phyloP scores from a whole-genome alignment of 345 rosid genomes.

The Camelina laxa region DNA sequence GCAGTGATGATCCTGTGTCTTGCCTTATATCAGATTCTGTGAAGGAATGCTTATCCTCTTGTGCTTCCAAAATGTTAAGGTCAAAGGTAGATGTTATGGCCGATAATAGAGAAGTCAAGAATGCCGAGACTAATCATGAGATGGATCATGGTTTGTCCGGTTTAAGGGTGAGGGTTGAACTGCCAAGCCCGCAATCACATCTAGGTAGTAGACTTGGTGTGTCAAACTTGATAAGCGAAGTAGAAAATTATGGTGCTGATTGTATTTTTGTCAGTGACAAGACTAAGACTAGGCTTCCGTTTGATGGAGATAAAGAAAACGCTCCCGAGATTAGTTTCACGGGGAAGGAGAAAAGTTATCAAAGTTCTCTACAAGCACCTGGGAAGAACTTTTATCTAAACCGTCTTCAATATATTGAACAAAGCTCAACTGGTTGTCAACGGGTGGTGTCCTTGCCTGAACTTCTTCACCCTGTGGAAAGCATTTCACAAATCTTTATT shows the following conservation, averaged over 20 bases:
- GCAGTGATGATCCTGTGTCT: slow-evolving; percentile 63
- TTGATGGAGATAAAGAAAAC: slow-evolving; percentile 36
- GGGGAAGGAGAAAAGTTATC: slow-evolving; percentile 25
- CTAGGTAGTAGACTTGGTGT: slow-evolving; percentile 28
- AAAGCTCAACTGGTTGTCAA: slow-evolving; percentile 43
- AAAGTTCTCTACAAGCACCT: slow-evolving; percentile 47
- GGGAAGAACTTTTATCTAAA: slow-evolving; percentile 81
- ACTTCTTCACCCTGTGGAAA: slow-evolving; percentile 75
- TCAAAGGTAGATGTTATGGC: slow-evolving; percentile 19
- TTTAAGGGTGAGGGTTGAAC: slow-evolving; percentile 32
- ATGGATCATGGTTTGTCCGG: slow-evolving; percentile 30
- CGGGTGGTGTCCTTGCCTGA: slow-evolving; percentile 69
- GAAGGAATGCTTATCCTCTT: slow-evolving; percentile 30
- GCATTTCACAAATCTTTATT: slow-evolving; percentile 66
- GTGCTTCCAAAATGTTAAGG: slow-evolving; percentile 31
- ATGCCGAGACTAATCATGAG: slow-evolving; percentile 25
- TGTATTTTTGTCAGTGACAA: slow-evolving; percentile 38
- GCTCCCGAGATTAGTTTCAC: slow-evolving; percentile 21
- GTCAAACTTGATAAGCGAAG: slow-evolving; percentile 22
- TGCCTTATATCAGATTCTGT: slow-evolving; percentile 48
- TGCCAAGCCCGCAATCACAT: slow-evolving; percentile 28
- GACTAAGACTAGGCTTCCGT: slow-evolving; percentile 28
- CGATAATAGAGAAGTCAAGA: slow-evolving; percentile 42
- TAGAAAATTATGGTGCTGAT: slow-evolving; percentile 25
- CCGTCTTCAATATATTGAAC: slow-evolving; percentile 62